A percentile compares a stretch with the other conserved stretches of the same genome.
These are phyloP conservation scores for Candida sp. DNA, from an alignment of 1,139 yeast genomes.

Conservation along the genomic window DNA sequence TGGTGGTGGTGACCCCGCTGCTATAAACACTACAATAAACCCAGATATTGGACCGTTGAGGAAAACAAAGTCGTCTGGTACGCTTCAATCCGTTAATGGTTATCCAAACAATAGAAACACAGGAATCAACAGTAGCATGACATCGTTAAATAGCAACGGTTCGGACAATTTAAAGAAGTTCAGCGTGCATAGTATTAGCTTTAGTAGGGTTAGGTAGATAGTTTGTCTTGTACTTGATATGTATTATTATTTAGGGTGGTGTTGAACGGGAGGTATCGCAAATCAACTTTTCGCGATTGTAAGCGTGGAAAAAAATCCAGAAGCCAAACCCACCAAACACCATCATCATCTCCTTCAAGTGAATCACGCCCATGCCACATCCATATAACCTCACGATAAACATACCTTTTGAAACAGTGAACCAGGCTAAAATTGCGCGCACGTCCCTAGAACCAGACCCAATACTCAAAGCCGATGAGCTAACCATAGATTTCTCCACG, in stretches of 20 bases:
- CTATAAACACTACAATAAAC: neutral
- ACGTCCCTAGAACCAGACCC: constrained; percentile 77
- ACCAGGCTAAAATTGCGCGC: constrained; percentile 68
- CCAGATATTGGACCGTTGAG: constrained; percentile 5
- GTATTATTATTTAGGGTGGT: neutral
- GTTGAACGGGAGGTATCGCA: neutral
- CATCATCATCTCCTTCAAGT: neutral
- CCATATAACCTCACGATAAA: constrained; percentile 8
- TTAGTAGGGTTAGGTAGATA: constrained; percentile 33
- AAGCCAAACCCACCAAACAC: neutral
- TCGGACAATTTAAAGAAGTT: constrained; percentile 9
- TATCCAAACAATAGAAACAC: neutral
- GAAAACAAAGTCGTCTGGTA: constrained; percentile 16
- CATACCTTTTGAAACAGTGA: constrained; percentile 59
- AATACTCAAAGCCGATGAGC: constrained; percentile 65
- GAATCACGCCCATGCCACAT: constrained; percentile 3
- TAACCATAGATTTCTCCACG: constrained; percentile 45
- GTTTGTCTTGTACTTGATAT: neutral
- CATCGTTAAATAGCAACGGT: constrained; percentile 10
- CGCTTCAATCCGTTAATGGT: constrained; percentile 6
- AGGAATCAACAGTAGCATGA: constrained; percentile 4
- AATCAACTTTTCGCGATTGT: neutral
- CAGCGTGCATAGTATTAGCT: constrained; percentile 28
- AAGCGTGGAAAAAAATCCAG: neutral
- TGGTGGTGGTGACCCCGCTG: neutral